Evolutionary conservation across 2,329 filamentous ascomycete genomes (phyloP).

Genomic region (Aspergillus ochraceus): DNA sequence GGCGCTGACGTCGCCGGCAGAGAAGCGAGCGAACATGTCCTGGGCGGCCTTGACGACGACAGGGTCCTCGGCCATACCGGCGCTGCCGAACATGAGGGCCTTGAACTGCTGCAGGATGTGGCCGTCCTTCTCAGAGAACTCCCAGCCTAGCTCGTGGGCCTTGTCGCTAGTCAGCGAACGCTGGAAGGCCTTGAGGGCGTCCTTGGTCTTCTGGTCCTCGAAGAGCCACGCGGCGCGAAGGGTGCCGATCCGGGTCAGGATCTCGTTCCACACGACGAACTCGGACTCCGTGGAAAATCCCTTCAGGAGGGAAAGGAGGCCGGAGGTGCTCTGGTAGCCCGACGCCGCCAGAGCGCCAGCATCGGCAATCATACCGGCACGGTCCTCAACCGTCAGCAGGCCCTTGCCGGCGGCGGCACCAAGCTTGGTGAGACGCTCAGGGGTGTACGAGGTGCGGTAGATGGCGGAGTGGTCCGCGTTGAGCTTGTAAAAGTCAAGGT

Average conservation of each 20-base stretch:
- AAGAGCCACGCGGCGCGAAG: conserved; percentile 86
- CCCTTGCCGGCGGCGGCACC: conserved; percentile 81
- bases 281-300: conserved; percentile 79
- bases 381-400: conserved; percentile 81
- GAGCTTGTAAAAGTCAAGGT: conserved; percentile 90
- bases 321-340: conserved; percentile 91
- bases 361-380: conserved; percentile 92
- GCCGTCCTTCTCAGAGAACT: conserved; percentile 78
- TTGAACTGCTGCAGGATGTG: conserved; percentile 96
- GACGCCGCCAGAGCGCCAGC: conserved; percentile 85
- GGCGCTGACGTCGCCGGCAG: conserved; percentile 73
- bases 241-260: conserved; percentile 74
- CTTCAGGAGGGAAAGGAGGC: conserved; percentile 79
- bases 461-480: conserved; percentile 93
- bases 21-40: conserved; percentile 87
- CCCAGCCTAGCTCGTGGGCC: conserved; percentile 85
- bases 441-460: conserved; percentile 85
- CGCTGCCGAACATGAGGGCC: conserved; percentile 80
- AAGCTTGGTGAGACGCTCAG: conserved; percentile 81
- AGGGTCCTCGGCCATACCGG: conserved; percentile 78
- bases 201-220: conserved; percentile 68
- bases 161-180: conserved; percentile 73
- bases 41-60: conserved; percentile 75
- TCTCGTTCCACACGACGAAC: conserved; percentile 94
- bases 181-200: conserved; percentile 82